Percentiles rank a stretch among this genome's conserved stretches.
Conservation (phyloP, 129 eudicot genomes). For the Erigeron canadensis region DNA sequence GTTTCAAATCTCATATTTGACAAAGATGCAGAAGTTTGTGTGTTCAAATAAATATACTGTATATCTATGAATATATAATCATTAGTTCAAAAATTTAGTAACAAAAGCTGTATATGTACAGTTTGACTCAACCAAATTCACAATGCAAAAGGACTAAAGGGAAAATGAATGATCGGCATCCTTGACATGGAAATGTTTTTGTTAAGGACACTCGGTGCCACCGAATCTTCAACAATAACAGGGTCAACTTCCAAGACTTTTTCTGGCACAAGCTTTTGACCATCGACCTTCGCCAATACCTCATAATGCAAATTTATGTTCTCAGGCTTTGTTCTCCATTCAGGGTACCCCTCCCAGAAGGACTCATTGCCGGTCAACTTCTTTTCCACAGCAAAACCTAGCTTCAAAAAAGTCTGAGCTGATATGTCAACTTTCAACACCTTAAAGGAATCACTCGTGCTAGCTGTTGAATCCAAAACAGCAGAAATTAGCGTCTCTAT, state of each 20-base stretch:
- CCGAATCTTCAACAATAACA: not conserved
- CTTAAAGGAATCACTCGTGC: too few species aligned
- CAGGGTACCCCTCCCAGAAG: slow-evolving; percentile 32
- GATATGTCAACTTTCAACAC: slow-evolving; percentile 57
- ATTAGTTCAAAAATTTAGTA: not conserved
- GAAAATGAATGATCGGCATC: not conserved
- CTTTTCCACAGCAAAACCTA: slow-evolving; percentile 64
- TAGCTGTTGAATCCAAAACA: slow-evolving; percentile 53
- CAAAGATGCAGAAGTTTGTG: too few species aligned
- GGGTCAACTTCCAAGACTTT: not conserved
- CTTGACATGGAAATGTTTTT: not conserved
- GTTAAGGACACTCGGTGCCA: not conserved
- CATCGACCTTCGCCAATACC: slow-evolving; percentile 46
- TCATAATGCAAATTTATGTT: slow-evolving; percentile 59
- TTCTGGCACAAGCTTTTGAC: not conserved
- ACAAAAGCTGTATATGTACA: not conserved
- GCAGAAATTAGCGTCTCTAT: slow-evolving; percentile 54
- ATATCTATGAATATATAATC: not conserved
- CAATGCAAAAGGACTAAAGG: not conserved
- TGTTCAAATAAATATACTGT: too few species aligned
- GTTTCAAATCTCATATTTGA: too few species aligned
- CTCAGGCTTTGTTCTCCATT: slow-evolving; percentile 77
- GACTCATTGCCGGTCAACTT: slow-evolving; percentile 44
- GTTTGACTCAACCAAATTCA: not conserved
- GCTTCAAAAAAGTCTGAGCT: slow-evolving; percentile 64